Conservation (phyloP, 805 yeast genomes). For the Metschnikowia cerradonensis region DNA sequence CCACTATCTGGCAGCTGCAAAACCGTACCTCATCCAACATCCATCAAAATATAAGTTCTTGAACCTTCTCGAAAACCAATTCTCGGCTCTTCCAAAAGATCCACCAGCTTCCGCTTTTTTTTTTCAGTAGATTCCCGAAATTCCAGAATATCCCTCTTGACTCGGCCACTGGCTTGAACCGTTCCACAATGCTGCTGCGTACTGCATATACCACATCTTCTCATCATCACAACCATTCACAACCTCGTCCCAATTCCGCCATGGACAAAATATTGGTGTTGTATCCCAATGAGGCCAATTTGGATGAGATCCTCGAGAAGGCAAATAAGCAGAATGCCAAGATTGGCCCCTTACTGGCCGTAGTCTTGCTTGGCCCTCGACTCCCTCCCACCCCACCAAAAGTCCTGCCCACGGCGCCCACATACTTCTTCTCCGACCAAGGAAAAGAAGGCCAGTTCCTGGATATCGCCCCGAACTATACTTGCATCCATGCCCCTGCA, state of each 20-base stretch:
- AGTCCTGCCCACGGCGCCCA: conserved; percentile 19
- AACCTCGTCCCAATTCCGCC: background rate
- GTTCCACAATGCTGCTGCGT: no score
- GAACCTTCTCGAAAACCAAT: no score
- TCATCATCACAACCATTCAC: background rate
- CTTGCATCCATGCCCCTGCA: conserved; percentile 19
- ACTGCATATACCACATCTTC: background rate
- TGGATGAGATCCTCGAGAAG: conserved; percentile 43
- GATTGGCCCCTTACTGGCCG: conserved; percentile 64
- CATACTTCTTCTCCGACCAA: conserved; percentile 22
- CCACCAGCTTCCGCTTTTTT: no score
- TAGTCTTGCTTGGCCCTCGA: conserved; percentile 45
- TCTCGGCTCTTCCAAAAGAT: no score
- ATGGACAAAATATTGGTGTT: conserved; percentile 39
- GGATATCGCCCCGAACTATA: conserved; percentile 25
- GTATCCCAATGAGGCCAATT: conserved; percentile 39
- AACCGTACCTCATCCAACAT: no score
- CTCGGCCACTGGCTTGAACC: no score
- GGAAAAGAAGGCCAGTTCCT: conserved; percentile 18
- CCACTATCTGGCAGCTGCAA: no score
- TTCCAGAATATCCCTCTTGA: no score
- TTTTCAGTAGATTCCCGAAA: no score
- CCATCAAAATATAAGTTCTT: no score
- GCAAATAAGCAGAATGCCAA: conserved; percentile 49
- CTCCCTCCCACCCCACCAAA: conserved; percentile 16